Evolutionary conservation across 257 asterid genomes (phyloP).

Genomic region (Ophiorrhiza pumila): DNA sequence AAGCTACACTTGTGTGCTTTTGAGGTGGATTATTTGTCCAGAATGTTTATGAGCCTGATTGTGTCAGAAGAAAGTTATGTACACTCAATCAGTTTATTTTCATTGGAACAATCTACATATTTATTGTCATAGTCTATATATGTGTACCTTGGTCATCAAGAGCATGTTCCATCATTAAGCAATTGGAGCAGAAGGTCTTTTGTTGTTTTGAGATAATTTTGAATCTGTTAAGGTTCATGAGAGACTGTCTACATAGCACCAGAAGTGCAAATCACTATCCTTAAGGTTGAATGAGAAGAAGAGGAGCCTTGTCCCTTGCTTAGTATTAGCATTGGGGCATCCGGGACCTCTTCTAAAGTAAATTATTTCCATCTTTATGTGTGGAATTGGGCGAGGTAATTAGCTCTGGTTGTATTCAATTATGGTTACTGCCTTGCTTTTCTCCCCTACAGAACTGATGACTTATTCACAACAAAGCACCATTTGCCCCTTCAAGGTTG

Average conservation of each 20-base stretch:
- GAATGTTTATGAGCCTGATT: background rate
- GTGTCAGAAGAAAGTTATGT: background rate
- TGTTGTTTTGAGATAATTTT: background rate
- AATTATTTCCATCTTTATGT: conserved; percentile 17
- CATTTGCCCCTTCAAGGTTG: background rate
- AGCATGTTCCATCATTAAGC: background rate
- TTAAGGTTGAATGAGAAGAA: conserved; percentile 5
- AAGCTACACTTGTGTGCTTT: background rate
- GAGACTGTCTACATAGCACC: background rate
- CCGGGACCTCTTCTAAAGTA: conserved; percentile 24
- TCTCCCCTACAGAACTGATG: conserved; percentile 15
- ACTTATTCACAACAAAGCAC: background rate
- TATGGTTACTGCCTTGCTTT: conserved; percentile 15
- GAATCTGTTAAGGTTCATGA: background rate
- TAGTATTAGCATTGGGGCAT: conserved; percentile 19
- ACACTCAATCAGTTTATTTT: background rate
- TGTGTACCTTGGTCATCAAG: background rate
- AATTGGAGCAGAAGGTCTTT: background rate
- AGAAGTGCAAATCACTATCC: background rate
- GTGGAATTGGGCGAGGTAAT: conserved; percentile 17
- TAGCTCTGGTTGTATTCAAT: conserved; percentile 15
- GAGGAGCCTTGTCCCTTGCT: conserved; percentile 31
- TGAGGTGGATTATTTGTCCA: background rate
- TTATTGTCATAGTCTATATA: background rate
- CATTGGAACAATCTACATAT: background rate